phyloP scores from a whole-genome alignment of 108 stramenopile species.

The Pseudonitzschia pungens region DNA sequence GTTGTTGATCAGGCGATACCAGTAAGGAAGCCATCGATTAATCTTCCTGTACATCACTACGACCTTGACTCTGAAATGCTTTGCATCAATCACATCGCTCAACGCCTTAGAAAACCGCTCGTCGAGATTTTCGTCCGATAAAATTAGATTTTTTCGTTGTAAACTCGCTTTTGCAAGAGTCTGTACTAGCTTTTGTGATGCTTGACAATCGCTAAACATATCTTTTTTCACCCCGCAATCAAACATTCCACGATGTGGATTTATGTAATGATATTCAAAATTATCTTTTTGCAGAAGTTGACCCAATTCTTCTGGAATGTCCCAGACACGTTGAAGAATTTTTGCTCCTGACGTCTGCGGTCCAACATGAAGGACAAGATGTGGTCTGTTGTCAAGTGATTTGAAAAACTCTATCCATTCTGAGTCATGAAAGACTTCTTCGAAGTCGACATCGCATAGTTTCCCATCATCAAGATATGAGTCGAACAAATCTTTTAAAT shows the following conservation, averaged over 20 bases:
- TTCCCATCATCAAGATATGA: slow-evolving; percentile 3
- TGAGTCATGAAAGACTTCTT: background rate
- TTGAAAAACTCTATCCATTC: slow-evolving; percentile 9
- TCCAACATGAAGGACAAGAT: slow-evolving; percentile 9
- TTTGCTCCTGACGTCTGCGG: slow-evolving; percentile 8
- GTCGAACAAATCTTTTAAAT: slow-evolving; percentile 9
- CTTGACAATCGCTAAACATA: background rate
- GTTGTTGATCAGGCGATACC: slow-evolving; percentile 14
- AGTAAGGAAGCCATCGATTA: slow-evolving; percentile 5
- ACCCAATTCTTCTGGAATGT: slow-evolving; percentile 5
- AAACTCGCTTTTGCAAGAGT: background rate
- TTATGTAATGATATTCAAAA: slow-evolving; percentile 6
- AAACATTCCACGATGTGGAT: slow-evolving; percentile 3
- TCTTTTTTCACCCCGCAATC: slow-evolving; percentile 1
- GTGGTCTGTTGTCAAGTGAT: slow-evolving; percentile 3
- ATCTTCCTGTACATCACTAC: slow-evolving; percentile 7
- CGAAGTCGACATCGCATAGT: slow-evolving; percentile 17
- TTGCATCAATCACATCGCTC: background rate
- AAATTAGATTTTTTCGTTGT: background rate
- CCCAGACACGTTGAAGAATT: slow-evolving; percentile 8
- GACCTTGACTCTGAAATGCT: background rate
- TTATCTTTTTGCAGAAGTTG: background rate
- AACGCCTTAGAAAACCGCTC: slow-evolving; percentile 1
- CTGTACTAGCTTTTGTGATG: background rate
- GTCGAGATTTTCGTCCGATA: slow-evolving; percentile 15